phyloP scores from a whole-genome alignment of 345 rosid species.

The Rhodamnia argentea region DNA sequence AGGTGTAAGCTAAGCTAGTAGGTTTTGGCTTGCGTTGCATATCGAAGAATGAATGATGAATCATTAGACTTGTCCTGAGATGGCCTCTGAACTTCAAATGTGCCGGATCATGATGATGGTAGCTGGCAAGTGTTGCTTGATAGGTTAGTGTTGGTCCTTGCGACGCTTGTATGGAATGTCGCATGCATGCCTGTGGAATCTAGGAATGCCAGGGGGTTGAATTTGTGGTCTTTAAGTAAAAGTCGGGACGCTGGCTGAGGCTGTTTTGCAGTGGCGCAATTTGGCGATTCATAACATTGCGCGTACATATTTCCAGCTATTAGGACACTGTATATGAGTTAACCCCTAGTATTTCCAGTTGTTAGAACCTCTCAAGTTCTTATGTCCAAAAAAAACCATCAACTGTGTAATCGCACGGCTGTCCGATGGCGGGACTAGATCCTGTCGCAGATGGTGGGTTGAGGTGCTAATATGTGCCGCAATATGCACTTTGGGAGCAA shows the following conservation, averaged over 20 bases:
- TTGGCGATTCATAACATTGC: neutral
- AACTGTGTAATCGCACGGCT: neutral
- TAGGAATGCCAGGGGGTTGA: neutral
- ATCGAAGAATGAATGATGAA: neutral
- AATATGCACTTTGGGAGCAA: neutral
- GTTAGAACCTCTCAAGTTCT: neutral
- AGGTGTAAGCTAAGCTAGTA: neutral
- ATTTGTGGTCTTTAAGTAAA: fast-evolving
- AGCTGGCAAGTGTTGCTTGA: neutral
- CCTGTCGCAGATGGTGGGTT: fast-evolving
- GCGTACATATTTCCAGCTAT: neutral
- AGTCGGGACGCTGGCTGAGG: neutral
- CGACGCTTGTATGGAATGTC: neutral
- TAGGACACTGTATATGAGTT: neutral
- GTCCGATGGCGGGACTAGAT: neutral
- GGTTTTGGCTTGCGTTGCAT: neutral
- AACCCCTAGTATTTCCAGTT: neutral
- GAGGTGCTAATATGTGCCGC: neutral
- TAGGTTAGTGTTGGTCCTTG: neutral
- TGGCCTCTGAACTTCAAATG: neutral
- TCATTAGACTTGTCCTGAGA: neutral
- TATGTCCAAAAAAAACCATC: neutral
- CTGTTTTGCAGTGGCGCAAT: neutral
- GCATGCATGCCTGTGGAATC: neutral
- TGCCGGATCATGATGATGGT: fast-evolving